phyloP scores from a whole-genome alignment of 306 rosid genomes.

The Pueraria montana region DNA sequence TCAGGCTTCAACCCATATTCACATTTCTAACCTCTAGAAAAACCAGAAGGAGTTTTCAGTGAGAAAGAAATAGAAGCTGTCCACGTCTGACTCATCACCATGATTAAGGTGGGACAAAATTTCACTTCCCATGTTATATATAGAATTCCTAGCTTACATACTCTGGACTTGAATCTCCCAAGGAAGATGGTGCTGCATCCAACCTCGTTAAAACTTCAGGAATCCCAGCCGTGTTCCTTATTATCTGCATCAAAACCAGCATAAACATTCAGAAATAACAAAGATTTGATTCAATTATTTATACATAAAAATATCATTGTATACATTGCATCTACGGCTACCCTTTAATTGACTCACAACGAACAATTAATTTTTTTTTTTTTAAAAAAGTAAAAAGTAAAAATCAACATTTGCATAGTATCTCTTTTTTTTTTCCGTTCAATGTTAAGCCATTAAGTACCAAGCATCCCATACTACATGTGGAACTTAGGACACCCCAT shows the following conservation, averaged over 20 bases:
- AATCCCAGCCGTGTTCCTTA: slow-evolving; percentile 83
- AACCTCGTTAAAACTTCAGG: slow-evolving; percentile 96
- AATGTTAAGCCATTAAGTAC: not conserved
- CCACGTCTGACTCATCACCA: slow-evolving; percentile 23
- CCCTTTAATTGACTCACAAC: not conserved
- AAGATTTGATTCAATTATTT: slow-evolving; percentile 4
- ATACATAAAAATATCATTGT: slow-evolving; percentile 4
- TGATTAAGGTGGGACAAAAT: slow-evolving; percentile 25
- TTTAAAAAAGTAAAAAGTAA: not conserved
- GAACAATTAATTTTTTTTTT: no score
- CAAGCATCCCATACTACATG: no score
- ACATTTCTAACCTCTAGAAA: slow-evolving; percentile 23
- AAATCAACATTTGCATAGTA: not conserved
- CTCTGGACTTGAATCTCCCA: slow-evolving; percentile 67
- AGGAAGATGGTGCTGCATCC: slow-evolving; percentile 63
- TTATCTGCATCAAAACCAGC: slow-evolving; percentile 69
- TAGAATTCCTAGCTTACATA: slow-evolving; percentile 77
- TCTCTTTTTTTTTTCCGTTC: not conserved
- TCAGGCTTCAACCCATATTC: slow-evolving; percentile 45
- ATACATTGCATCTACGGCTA: not conserved
- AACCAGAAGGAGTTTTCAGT: slow-evolving; percentile 19
- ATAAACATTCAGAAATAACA: slow-evolving; percentile 41
- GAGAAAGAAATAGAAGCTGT: not conserved
- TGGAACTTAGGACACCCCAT: no score
- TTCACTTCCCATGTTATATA: slow-evolving; percentile 31